Conservation (phyloP, 768 basidiomycete genomes). For the Auriculariales sp. region DNA sequence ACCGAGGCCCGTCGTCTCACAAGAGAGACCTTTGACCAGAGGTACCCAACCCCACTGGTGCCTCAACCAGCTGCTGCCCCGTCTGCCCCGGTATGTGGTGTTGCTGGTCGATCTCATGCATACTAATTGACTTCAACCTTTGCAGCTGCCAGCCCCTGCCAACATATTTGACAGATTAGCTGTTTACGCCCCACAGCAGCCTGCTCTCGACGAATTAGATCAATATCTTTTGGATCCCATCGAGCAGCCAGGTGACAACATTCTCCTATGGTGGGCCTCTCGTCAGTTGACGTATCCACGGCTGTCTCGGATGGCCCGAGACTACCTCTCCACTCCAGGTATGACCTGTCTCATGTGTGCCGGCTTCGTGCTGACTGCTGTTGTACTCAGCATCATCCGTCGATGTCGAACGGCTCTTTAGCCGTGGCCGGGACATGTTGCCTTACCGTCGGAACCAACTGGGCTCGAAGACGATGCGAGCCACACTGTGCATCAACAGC, state of each 20-base stretch:
- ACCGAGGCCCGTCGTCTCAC: too few species aligned
- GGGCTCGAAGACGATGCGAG: constrained; percentile 12
- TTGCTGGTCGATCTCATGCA: too few species aligned
- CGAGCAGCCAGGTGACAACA: too few species aligned
- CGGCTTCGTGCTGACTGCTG: background rate
- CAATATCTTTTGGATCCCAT: too few species aligned
- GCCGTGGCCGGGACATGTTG: constrained; percentile 15
- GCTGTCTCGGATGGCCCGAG: background rate
- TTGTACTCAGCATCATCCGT: constrained; percentile 14
- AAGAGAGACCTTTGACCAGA: too few species aligned
- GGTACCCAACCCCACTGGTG: background rate
- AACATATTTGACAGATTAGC: too few species aligned
- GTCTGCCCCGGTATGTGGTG: too few species aligned
- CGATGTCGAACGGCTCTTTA: constrained; percentile 17
- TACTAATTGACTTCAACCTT: background rate
- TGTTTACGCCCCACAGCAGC: too few species aligned
- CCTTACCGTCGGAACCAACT: constrained; percentile 14
- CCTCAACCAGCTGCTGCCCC: background rate
- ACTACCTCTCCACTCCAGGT: background rate
- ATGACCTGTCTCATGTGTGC: background rate
- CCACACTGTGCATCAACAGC: constrained; percentile 18
- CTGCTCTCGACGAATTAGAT: too few species aligned
- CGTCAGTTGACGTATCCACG: background rate
- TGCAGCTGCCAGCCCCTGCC: background rate
- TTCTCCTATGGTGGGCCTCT: background rate